phyloP scores from a whole-genome alignment of 371 early-diverging fungal species.

The Mortierella sp. region DNA sequence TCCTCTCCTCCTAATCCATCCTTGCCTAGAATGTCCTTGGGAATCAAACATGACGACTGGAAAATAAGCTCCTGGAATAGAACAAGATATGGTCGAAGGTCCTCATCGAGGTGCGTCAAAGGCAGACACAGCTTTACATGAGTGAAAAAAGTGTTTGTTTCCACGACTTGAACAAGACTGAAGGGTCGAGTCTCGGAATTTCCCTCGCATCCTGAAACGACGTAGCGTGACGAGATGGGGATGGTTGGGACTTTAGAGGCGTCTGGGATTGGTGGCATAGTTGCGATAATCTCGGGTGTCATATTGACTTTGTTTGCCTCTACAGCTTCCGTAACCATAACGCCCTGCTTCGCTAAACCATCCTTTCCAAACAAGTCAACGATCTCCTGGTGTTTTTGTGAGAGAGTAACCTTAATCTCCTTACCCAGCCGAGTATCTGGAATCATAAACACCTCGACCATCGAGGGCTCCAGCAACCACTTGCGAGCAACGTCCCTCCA shows the following conservation, averaged over 20 bases:
- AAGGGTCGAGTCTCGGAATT: constrained; percentile 58
- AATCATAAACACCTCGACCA: constrained; percentile 69
- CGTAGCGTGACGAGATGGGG: constrained; percentile 38
- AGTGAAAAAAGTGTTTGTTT: constrained; percentile 71
- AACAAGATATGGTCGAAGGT: constrained; percentile 71
- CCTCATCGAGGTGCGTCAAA: constrained; percentile 59
- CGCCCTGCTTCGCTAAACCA: constrained; percentile 61
- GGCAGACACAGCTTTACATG: constrained; percentile 69
- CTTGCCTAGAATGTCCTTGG: constrained; percentile 24
- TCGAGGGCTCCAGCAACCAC: constrained; percentile 70
- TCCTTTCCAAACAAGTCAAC: constrained; percentile 62
- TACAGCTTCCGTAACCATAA: constrained; percentile 65
- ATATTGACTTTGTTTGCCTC: constrained; percentile 70
- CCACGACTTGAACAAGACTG: constrained; percentile 63
- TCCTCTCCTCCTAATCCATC: constrained; percentile 37
- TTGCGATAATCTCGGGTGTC: constrained; percentile 59
- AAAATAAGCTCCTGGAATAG: constrained; percentile 66
- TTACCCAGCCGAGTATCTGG: constrained; percentile 69
- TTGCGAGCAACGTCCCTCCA: constrained; percentile 70
- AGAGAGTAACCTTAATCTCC: constrained; percentile 59
- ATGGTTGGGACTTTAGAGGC: constrained; percentile 60
- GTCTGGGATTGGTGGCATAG: constrained; percentile 70
- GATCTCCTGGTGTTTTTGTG: constrained; percentile 54
- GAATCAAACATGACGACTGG: constrained; percentile 51
- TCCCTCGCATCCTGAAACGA: constrained; percentile 9